phyloP scores from a whole-genome alignment of 2,329 filamentous ascomycete genomes.

The Colletotrichum higginsianum region DNA sequence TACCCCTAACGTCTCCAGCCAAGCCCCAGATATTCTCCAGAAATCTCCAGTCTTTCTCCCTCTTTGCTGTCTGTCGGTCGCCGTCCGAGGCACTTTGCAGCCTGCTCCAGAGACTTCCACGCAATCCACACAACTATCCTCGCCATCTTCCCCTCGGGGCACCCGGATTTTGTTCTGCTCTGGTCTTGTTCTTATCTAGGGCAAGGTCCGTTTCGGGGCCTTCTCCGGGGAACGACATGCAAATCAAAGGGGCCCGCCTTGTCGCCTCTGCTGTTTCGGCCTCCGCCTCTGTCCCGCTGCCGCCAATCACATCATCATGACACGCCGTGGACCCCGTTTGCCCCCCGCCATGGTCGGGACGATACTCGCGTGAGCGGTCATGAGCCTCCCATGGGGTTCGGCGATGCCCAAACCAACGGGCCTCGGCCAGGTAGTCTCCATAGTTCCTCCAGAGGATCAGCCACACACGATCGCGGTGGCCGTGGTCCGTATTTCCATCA shows the following conservation, averaged over 20 bases:
- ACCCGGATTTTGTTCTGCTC: slow-evolving; percentile 21
- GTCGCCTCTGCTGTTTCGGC: slow-evolving; percentile 25
- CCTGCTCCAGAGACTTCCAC: background rate
- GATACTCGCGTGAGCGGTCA: slow-evolving; percentile 10
- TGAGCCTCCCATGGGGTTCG: slow-evolving; percentile 30
- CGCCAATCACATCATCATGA: slow-evolving; percentile 16
- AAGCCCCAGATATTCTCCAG: slow-evolving; percentile 41
- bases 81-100: slow-evolving; percentile 25
- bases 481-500: background rate
- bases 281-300: slow-evolving; percentile 11
- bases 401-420: slow-evolving; percentile 1
- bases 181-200: background rate
- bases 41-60: slow-evolving; percentile 30
- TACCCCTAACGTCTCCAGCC: slow-evolving; percentile 29
- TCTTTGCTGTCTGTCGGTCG: slow-evolving; percentile 33
- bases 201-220: slow-evolving; percentile 15
- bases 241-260: slow-evolving; percentile 3
- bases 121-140: slow-evolving; percentile 5
- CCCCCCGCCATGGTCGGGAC: background rate
- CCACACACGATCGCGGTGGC: background rate
- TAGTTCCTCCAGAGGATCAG: background rate
- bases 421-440: background rate
- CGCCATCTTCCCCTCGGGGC: slow-evolving; percentile 31
- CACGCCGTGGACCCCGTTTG: background rate
- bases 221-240: slow-evolving; percentile 19